phyloP scores from a whole-genome alignment of 805 yeast species.

The Schwanniomyces pseudopolymorphus region DNA sequence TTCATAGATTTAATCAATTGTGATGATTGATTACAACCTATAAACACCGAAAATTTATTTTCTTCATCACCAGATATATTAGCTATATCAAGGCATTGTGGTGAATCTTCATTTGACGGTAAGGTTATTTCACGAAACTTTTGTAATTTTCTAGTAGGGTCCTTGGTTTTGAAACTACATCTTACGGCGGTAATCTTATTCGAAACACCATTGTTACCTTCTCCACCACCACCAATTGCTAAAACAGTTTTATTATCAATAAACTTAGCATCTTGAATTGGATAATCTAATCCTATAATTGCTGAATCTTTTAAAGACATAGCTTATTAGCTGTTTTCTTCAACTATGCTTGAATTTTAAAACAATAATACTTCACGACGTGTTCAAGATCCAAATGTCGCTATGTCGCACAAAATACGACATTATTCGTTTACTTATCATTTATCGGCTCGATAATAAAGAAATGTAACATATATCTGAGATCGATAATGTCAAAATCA shows the following conservation, averaged over 20 bases:
- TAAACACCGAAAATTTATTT: conserved; percentile 50
- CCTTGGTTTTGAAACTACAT: conserved; percentile 51
- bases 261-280: conserved; percentile 78
- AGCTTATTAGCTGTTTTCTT: background rate
- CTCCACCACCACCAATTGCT: conserved; percentile 95
- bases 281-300: conserved; percentile 57
- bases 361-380: background rate
- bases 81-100: conserved; percentile 69
- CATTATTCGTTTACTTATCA: background rate
- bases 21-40: conserved; percentile 75
- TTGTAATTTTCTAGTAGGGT: conserved; percentile 46
- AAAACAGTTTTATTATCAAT: conserved; percentile 58
- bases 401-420: background rate
- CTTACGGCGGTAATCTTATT: conserved; percentile 73
- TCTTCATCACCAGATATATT: conserved; percentile 23
- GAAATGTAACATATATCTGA: too few species aligned
- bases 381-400: background rate
- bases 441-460: background rate
- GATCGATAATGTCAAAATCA: conserved; percentile 4
- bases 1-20: conserved; percentile 55
- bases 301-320: conserved; percentile 38
- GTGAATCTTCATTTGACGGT: conserved; percentile 76
- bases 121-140: conserved; percentile 62
- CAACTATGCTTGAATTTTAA: background rate
- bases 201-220: conserved; percentile 84